Percentiles rank a stretch among this genome's conserved stretches.
These are phyloP conservation scores for Nematocida minor DNA, from an alignment of 371 early-diverging fungal genomes.

Conservation along the genomic window DNA sequence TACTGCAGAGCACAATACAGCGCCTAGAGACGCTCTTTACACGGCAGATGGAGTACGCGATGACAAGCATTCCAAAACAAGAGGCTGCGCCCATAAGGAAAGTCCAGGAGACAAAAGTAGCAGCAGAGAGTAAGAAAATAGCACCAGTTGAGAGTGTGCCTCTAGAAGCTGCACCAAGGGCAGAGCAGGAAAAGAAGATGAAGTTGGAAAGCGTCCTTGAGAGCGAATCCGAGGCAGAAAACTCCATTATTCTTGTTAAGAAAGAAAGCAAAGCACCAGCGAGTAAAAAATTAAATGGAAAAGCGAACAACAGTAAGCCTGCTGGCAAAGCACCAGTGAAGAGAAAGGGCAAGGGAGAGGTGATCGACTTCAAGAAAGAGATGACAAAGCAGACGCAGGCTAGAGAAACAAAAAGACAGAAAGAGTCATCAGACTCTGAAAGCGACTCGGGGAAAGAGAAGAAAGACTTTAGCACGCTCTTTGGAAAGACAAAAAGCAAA, in stretches of 20 bases:
- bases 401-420: not conserved
- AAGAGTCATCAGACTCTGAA: not conserved
- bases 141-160: not conserved
- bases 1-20: slow-evolving; percentile 38
- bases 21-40: slow-evolving; percentile 30
- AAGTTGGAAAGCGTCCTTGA: not conserved
- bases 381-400: slow-evolving; percentile 19
- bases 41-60: slow-evolving; percentile 20
- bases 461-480: slow-evolving; percentile 51
- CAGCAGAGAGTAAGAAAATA: not conserved
- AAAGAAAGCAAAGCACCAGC: not conserved
- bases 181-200: not conserved
- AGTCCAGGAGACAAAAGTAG: not conserved
- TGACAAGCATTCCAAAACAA: not conserved
- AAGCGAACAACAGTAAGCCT: not conserved
- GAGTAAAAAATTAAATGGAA: not conserved
- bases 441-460: slow-evolving; percentile 20
- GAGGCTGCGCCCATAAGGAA: not conserved
- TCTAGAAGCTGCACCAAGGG: not conserved
- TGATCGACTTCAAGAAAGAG: slow-evolving; percentile 23
- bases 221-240: not conserved
- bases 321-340: not conserved
- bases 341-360: slow-evolving; percentile 13
- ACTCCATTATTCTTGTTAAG: not conserved
- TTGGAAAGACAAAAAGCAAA: slow-evolving; percentile 40